Conservation (phyloP, 2,329 filamentous ascomycete genomes). For the Diplodia intermedia region DNA sequence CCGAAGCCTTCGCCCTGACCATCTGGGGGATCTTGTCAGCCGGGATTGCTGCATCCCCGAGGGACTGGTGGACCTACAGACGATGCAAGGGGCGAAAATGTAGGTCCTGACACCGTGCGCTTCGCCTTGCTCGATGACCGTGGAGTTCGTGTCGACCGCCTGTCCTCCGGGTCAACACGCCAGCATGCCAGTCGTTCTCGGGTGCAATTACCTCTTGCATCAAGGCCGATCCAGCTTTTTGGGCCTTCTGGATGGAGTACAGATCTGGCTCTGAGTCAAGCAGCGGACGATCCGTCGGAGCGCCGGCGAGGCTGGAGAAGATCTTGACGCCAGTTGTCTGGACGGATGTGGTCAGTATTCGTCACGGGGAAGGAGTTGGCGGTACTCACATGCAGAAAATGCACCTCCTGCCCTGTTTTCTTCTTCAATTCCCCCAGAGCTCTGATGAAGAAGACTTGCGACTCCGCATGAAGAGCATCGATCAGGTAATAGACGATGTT, state of each 20-base stretch:
- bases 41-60: neutral
- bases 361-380: neutral
- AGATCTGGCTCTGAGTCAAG: constrained; percentile 54
- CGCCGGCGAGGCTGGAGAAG: constrained; percentile 57
- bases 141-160: constrained; percentile 53
- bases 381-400: constrained; percentile 54
- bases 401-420: constrained; percentile 51
- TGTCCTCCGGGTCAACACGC: constrained; percentile 36
- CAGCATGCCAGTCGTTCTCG: neutral
- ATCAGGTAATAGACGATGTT: constrained; percentile 59
- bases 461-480: constrained; percentile 46
- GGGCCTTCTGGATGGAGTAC: constrained; percentile 54
- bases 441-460: constrained; percentile 54
- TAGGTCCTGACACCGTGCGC: constrained; percentile 56
- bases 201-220: constrained; percentile 39
- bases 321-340: constrained; percentile 60
- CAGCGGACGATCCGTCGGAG: constrained; percentile 52
- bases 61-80: constrained; percentile 46
- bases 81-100: constrained; percentile 62
- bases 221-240: constrained; percentile 37
- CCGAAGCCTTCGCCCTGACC: constrained; percentile 59
- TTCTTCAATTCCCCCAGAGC: constrained; percentile 56
- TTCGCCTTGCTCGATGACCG: constrained; percentile 54
- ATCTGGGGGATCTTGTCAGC: constrained; percentile 21
- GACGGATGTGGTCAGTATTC: neutral